These are phyloP conservation scores for Aureobasidium namibiae DNA, from an alignment of 2,329 filamentous ascomycete species.

Conservation along the genomic window DNA sequence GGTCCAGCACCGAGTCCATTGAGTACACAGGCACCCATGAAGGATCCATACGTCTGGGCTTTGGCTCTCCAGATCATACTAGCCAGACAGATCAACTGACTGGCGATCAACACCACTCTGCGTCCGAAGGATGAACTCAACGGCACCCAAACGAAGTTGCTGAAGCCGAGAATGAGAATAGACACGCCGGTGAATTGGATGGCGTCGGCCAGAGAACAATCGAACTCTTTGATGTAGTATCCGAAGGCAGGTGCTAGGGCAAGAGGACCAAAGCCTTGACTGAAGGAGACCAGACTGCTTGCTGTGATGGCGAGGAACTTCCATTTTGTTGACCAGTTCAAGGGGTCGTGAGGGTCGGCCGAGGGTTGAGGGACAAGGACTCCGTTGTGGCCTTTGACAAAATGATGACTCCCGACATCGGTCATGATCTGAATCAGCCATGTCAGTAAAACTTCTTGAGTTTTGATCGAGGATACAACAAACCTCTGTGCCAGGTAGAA, in stretches of 20 bases:
- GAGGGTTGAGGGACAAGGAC: constrained; percentile 47
- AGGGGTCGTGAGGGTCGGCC: constrained; percentile 36
- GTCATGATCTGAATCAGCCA: constrained; percentile 38
- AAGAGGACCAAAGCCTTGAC: constrained; percentile 47
- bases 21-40: constrained; percentile 54
- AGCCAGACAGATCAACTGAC: constrained; percentile 44
- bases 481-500: constrained; percentile 48
- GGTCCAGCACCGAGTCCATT: constrained; percentile 57
- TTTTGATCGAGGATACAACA: not conserved
- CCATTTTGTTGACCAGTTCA: constrained; percentile 43
- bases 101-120: constrained; percentile 45
- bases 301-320: constrained; percentile 42
- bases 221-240: constrained; percentile 47
- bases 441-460: not conserved
- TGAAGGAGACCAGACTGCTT: constrained; percentile 41
- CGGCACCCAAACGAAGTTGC: constrained; percentile 50
- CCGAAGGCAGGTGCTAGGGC: constrained; percentile 53
- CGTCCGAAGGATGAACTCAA: constrained; percentile 45
- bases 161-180: constrained; percentile 51
- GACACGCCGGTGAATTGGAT: constrained; percentile 50
- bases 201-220: constrained; percentile 45
- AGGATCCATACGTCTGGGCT: constrained; percentile 50
- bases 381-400: constrained; percentile 46
- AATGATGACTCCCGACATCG: constrained; percentile 55
- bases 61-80: constrained; percentile 51